Evolutionary conservation across 2,329 filamentous ascomycete genomes (phyloP), one percentile per base, ranked within the genome.

Genomic region (Ceratocystis papillata): DNA sequence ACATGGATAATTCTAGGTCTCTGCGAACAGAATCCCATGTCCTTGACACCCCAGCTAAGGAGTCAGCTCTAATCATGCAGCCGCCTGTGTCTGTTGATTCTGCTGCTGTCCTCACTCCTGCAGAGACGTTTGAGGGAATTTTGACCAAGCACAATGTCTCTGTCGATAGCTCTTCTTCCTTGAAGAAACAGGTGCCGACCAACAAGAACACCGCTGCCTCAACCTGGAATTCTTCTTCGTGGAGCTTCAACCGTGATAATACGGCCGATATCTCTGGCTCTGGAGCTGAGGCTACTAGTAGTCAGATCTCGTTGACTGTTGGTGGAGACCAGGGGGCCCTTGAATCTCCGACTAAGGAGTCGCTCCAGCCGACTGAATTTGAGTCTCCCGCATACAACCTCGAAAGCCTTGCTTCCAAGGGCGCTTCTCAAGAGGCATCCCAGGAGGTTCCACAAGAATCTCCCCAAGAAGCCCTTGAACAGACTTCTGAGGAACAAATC

Each of bases 191-290:
- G 17, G 7, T 30, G 7, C 8, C 12, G 17, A 25, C 28, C 1
- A 59, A 7, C 6, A 61, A 37, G 2, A 22, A 3, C 4, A 46
- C 41, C 10, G 41, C 25, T 30, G 17, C 57, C 4, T 65, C 55
- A 5, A 48, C 55, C 8, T 65, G 64, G 55, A 4, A 53, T 10
- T 28, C 55, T 15, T 41, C 64, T 8, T 25, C 53, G 37, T 65
- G 64, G 64, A 50, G 53, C 28, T 65, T 65, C 30, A 55, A 44
- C 55, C 15, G 5, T 1, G 55, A 59, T 30, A 30, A n/a, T n/a
- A 37, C 30, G 30, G 1, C 55, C 30, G n/a, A 6, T 17, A n/a
- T 15, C 15, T n/a, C 55, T 15, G 28, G 37, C 4, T 0, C 3
- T 20, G 28, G 10, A 20, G 55, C 15, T 10, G 53, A 57, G 37